These are phyloP conservation scores for Taphrina betulina DNA, from an alignment of 1,139 yeast genomes.

Conservation along the genomic window DNA sequence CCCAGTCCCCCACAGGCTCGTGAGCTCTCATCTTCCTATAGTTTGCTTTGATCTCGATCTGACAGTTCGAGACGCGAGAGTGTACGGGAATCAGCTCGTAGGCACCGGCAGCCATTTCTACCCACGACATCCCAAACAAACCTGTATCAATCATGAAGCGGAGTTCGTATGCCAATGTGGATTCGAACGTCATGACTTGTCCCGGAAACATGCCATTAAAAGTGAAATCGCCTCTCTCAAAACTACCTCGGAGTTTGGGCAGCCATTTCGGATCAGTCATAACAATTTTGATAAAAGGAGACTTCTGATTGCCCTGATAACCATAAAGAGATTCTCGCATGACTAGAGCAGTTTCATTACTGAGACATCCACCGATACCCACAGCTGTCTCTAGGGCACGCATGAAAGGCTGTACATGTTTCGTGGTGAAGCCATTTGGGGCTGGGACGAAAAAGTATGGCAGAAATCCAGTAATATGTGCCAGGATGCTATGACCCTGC, in stretches of 20 bases:
- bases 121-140: conserved; percentile 95
- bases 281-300: conserved; percentile 75
- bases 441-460: conserved; percentile 93
- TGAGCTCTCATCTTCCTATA: conserved; percentile 72
- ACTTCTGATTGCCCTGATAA: conserved; percentile 70
- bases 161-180: conserved; percentile 75
- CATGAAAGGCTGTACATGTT: conserved; percentile 37
- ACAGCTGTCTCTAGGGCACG: conserved; percentile 52
- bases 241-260: conserved; percentile 66
- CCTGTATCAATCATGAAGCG: conserved; percentile 90
- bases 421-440: conserved; percentile 69
- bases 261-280: conserved; percentile 66
- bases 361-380: conserved; percentile 49
- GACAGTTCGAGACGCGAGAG: conserved; percentile 68
- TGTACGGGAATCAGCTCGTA: conserved; percentile 53
- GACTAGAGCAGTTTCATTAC: conserved; percentile 52
- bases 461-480: conserved; percentile 82
- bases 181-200: conserved; percentile 71
- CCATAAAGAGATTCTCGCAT: conserved; percentile 93
- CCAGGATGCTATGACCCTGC: conserved; percentile 67
- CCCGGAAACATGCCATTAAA: conserved; percentile 48
- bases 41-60: conserved; percentile 72
- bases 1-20: conserved; percentile 90
- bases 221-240: conserved; percentile 79
- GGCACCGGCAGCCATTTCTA: conserved; percentile 75